Base-by-base conservation (phyloP, 345 rosid genomes). In the Passiflora organensis region DNA sequence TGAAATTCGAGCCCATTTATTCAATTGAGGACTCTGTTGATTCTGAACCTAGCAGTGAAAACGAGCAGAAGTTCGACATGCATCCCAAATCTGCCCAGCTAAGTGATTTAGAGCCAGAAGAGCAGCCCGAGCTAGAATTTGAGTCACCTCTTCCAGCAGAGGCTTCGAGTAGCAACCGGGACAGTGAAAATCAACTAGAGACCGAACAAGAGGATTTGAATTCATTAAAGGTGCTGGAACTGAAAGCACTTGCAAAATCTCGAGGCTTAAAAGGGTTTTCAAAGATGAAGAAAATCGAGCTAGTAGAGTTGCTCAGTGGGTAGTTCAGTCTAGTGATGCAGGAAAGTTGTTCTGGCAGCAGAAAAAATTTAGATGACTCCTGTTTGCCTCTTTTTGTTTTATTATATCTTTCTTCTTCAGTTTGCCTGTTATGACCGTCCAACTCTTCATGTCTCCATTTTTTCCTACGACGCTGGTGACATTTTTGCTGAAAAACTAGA, bases 241-340 rank as follows among this genome's bases (percentile, higher is more conserved):
- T 91, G 56, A 82, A 84, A 67, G 80, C 75, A 58, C 53, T 88
- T 50, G 98, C 96, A 28, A 91, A 88, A 58, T 73, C 91, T 44
- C 79, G 83, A 0, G 89, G 98, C 17, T n/a, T 88, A 53, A 91
- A 78, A 68, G 90, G 93, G 66, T 70, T 66, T 66, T 88, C 95
- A 9, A 91, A 77, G 83, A 79, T 88, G 95, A 91, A 88, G 77
- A 91, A 88, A 71, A 63, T 68, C 2, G 78, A 77, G 8, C 74
- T 91, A 53, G 52, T 91, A 64, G 68, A 70, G 63, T 67, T 88
- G 78, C 85, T 91, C 17, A 42, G 70, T 46, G 50, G 70, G 34
- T 28, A 28, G 34, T 28, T 22, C 36, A 13, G 10, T 23, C 9
- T 9, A n/a, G 20, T 10, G 28, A 16, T n/a, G 21, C 32, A 51